Evolutionary conservation across 306 rosid species (phyloP).

Genomic region (Vigna unguiculata): DNA sequence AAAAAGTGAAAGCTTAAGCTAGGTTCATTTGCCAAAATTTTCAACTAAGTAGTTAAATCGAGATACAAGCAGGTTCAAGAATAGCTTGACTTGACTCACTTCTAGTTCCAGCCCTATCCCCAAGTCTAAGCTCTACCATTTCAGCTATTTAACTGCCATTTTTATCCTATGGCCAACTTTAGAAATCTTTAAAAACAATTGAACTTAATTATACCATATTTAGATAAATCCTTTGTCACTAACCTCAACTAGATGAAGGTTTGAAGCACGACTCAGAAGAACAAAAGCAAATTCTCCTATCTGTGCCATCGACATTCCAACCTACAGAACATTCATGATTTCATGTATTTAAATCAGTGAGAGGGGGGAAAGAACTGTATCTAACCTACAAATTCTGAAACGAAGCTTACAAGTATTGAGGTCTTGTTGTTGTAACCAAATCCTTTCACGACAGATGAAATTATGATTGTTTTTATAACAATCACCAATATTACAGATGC

Average conservation of each 20-base stretch:
- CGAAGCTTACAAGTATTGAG: slow-evolving; percentile 80
- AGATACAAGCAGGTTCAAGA: background rate
- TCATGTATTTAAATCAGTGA: slow-evolving; percentile 27
- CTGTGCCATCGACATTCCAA: slow-evolving; percentile 94
- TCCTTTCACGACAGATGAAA: slow-evolving; percentile 90
- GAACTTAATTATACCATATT: slow-evolving; percentile 13
- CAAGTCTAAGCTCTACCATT: slow-evolving; percentile 20
- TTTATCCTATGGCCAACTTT: slow-evolving; percentile 7
- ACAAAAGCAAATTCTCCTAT: slow-evolving; percentile 98
- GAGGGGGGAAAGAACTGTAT: slow-evolving; percentile 29
- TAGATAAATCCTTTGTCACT: slow-evolving; percentile 39
- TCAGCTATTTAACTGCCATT: slow-evolving; percentile 12
- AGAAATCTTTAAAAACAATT: slow-evolving; percentile 35
- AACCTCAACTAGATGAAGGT: slow-evolving; percentile 98
- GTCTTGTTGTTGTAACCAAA: slow-evolving; percentile 96
- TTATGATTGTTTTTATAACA: slow-evolving; percentile 74
- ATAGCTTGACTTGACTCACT: slow-evolving; percentile 22
- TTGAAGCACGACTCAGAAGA: slow-evolving; percentile 98
- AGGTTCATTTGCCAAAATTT: background rate
- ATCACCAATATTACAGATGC: slow-evolving; percentile 96
- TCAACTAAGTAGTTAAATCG: background rate
- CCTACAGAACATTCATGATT: slow-evolving; percentile 63
- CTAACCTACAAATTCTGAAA: slow-evolving; percentile 39
- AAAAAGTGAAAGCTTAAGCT: background rate
- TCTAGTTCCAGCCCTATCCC: slow-evolving; percentile 5